Conservation (phyloP, 164 flowering plant species). For the Aristolochia contorta region DNA sequence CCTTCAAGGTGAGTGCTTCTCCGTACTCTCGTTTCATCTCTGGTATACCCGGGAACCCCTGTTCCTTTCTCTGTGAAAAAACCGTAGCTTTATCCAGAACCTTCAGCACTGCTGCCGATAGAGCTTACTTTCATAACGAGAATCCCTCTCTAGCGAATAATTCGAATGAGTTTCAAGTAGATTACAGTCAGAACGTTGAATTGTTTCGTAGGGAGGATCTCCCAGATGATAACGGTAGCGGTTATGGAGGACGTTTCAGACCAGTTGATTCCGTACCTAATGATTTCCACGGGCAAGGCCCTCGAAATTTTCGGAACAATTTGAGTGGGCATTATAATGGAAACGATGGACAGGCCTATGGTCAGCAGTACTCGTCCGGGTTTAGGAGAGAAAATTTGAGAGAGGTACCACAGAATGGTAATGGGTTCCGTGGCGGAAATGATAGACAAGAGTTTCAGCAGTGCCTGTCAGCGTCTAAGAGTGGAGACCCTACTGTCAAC, state of each 20-base stretch:
- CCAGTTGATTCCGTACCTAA: conserved; percentile 10
- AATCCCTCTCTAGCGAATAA: neutral
- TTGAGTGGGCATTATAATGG: conserved; percentile 1
- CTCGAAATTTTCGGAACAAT: neutral
- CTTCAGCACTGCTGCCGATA: conserved; percentile 10
- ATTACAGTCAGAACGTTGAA: neutral
- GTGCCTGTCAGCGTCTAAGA: neutral
- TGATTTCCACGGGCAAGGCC: neutral
- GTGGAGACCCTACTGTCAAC: neutral
- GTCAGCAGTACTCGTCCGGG: conserved; percentile 6
- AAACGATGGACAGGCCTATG: neutral
- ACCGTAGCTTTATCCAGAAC: neutral
- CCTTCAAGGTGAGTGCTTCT: conserved; percentile 7
- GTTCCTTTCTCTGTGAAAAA: neutral
- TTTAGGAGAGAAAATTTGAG: conserved; percentile 1
- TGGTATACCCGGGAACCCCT: neutral
- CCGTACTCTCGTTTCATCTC: neutral
- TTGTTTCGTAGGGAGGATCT: neutral
- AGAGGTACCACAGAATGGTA: conserved; percentile 9
- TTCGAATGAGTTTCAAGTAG: neutral
- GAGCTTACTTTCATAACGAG: neutral
- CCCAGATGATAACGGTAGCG: neutral
- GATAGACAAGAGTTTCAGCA: conserved; percentile 3
- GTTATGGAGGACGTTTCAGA: neutral
- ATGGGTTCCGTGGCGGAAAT: conserved; percentile 6